Base-by-base conservation (phyloP, 2,329 filamentous ascomycete genomes). In the Trichoderma citrinoviride region DNA sequence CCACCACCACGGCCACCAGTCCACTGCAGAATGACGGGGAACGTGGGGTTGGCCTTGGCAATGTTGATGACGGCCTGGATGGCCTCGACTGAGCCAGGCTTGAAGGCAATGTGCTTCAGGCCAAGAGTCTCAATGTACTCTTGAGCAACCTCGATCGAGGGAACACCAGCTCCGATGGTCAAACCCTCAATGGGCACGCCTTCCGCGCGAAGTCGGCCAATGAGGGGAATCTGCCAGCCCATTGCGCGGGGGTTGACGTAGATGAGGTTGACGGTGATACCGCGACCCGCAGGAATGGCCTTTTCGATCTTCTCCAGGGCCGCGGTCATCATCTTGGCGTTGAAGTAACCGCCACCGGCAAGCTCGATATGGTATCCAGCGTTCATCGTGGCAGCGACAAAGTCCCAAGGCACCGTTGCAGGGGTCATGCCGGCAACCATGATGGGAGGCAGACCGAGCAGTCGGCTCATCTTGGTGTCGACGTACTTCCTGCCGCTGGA, bases 391-490 rank as follows among this genome's bases (percentile, higher is more conserved):
- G 92, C 91, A 7, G 92, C 90, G 49, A 97, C 91, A 70, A 97
- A 96, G 77, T 96, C 92, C 90, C 91, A 95, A 0, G 91, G 87
- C 3, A 96, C 91, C 0, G 93, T 97, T 66, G 86, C 87, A 14
- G 93, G 93, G 2, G 93, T 97, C 93, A 97, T 97, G 75, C 93
- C 93, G 64, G 93, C 92, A 67, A 97, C 92, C 82, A 97, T 89
- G 68, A 97, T 82, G 0, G 93, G 93, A 8, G 93, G 92, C 5
- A 95, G 82, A 71, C 93, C 93, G 19, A 97, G 82, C 21, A 96
- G 81, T 70, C 92, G 85, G 77, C 90, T 96, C 90, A 97, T 95
- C 82, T 97, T 97, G 67, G 95, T 99, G 76, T 98, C 93, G 53
- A 99, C 92, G 71, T 91, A 97, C 2, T 92, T 97, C 74, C 93